A percentile compares a stretch with the other conserved stretches of the same genome.
Conservation (phyloP, 2,329 filamentous ascomycete species). For the Metarhizium humberi region DNA sequence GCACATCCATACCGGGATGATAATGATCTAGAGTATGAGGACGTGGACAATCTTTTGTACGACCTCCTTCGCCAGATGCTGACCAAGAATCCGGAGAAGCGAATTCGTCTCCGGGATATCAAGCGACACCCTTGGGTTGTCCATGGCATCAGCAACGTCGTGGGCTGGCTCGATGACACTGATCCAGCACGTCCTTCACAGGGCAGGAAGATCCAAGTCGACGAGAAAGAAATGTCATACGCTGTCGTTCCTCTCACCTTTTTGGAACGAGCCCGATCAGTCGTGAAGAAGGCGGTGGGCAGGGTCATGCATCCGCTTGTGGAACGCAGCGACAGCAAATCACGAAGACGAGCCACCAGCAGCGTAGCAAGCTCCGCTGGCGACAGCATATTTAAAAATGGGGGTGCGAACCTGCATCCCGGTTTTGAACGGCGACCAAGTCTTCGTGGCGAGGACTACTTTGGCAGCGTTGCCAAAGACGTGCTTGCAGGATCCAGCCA, state of each 20-base stretch:
- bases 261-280: slow-evolving; percentile 74
- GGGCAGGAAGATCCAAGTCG: slow-evolving; percentile 83
- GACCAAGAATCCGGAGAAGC: slow-evolving; percentile 78
- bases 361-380: slow-evolving; percentile 56
- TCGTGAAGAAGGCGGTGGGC: slow-evolving; percentile 57
- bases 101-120: slow-evolving; percentile 84
- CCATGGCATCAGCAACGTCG: slow-evolving; percentile 62
- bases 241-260: slow-evolving; percentile 87
- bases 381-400: slow-evolving; percentile 36
- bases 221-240: slow-evolving; percentile 78
- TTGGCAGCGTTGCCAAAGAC: slow-evolving; percentile 31
- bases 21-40: slow-evolving; percentile 74
- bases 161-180: slow-evolving; percentile 86
- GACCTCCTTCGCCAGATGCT: slow-evolving; percentile 75
- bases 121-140: slow-evolving; percentile 92
- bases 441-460: slow-evolving; percentile 46
- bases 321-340: slow-evolving; percentile 46
- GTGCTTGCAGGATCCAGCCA: slow-evolving; percentile 16
- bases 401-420: slow-evolving; percentile 42
- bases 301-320: slow-evolving; percentile 54
- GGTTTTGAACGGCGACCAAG: slow-evolving; percentile 44
- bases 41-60: slow-evolving; percentile 68
- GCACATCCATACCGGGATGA: slow-evolving; percentile 64
- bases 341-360: slow-evolving; percentile 48
- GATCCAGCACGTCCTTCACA: slow-evolving; percentile 71